A percentile compares a stretch with the other conserved stretches of the same genome.
Conservation (phyloP, 176 grass and related monocot genomes). For the Oryza glumipatula region DNA sequence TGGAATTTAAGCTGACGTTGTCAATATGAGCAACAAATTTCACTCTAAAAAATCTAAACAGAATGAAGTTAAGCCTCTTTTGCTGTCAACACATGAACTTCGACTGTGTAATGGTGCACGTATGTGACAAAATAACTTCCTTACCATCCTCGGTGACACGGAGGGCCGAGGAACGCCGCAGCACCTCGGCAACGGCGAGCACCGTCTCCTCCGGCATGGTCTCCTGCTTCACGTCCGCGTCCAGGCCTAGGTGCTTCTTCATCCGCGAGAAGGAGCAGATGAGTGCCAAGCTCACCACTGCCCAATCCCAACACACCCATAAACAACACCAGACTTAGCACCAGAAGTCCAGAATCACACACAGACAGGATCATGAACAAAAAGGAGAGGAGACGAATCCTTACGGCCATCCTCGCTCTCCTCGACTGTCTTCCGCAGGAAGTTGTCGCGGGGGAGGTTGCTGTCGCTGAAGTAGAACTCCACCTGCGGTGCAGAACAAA, state of each 20-base stretch:
- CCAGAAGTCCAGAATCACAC: background rate
- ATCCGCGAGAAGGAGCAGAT: conserved; percentile 88
- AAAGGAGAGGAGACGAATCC: conserved; percentile 23
- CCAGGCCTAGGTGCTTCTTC: conserved; percentile 67
- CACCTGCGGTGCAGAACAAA: conserved; percentile 43
- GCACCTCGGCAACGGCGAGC: conserved; percentile 66
- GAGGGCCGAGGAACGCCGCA: conserved; percentile 61
- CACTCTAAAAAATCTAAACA: background rate
- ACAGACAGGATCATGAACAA: conserved; percentile 9
- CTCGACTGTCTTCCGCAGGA: conserved; percentile 63
- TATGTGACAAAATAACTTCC: background rate
- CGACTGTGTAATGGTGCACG: background rate
- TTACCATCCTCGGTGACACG: conserved; percentile 77
- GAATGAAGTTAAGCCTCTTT: conserved; percentile 4
- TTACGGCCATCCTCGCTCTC: conserved; percentile 84
- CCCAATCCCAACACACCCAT: conserved; percentile 7
- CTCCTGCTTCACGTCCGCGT: conserved; percentile 56
- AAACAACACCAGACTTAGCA: conserved; percentile 20
- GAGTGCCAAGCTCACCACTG: conserved; percentile 93
- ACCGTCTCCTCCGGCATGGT: conserved; percentile 52
- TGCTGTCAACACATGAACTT: background rate
- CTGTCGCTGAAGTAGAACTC: conserved; percentile 98
- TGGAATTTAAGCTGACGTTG: background rate
- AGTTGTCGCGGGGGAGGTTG: conserved; percentile 82
- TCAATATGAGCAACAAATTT: background rate